Percentiles rank a stretch among this genome's conserved stretches.
phyloP scores from a whole-genome alignment of 192 early-diverging fungal species.

The Coemansia sp. region DNA sequence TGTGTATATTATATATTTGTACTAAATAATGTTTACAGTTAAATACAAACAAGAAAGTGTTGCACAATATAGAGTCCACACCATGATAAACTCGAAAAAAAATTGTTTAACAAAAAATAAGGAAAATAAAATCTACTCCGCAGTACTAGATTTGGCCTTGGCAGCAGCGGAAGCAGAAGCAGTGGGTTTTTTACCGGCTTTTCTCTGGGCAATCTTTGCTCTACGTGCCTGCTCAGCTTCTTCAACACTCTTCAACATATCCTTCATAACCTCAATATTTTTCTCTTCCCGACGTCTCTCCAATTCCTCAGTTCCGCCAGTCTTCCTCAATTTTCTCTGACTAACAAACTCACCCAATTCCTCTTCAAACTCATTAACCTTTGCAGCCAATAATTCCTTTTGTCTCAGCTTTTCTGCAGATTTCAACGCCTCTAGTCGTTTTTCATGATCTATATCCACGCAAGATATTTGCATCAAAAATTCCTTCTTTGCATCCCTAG shows the following conservation, averaged over 20 bases:
- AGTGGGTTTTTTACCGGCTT: constrained; percentile 5
- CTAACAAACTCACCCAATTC: constrained; percentile 67
- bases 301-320: constrained; percentile 69
- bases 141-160: no score
- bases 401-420: constrained; percentile 63
- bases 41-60: no score
- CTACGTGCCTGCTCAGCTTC: constrained; percentile 41
- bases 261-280: constrained; percentile 58
- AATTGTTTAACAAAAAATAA: no score
- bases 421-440: constrained; percentile 63
- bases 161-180: no score
- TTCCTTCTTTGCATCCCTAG: constrained; percentile 59
- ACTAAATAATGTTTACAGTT: no score
- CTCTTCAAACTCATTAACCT: constrained; percentile 74
- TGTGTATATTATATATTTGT: no score
- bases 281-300: constrained; percentile 68
- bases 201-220: constrained; percentile 39
- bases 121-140: no score
- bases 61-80: no score
- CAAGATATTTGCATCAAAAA: constrained; percentile 66
- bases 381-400: constrained; percentile 60
- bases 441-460: constrained; percentile 63
- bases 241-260: constrained; percentile 50
- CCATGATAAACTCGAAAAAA: no score
- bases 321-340: constrained; percentile 64